Evolutionary conservation across 768 basidiomycete genomes (phyloP), one percentile per base, ranked within the genome.

Genomic region (Clathrus columnatus): DNA sequence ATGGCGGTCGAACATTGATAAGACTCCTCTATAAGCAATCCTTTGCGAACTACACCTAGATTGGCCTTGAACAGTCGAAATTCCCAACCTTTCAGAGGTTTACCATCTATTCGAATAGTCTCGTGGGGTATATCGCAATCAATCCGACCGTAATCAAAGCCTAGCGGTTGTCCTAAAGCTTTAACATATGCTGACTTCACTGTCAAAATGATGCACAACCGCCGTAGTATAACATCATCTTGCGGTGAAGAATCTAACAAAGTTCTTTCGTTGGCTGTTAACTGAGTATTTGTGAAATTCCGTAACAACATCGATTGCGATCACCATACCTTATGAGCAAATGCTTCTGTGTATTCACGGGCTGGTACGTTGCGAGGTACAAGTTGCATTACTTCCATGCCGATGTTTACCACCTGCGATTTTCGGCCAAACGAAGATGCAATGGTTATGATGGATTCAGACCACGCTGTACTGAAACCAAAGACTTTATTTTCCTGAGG

Each of bases 141-240:
- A 58, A 92, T 80, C 1, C 88, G 82, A 4, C 83, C 81, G 70
- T 76, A 87, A 70, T 91, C 87, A 66, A 91, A 90, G 0, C 86
- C 87, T n/a, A 81, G 69, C 4, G 85, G 82, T 59, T 90, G 88
- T 1, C 87, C 90, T 57, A 91, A 83, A 0, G 90, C 90, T 61
- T 84, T 83, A 70, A 89, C 83, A 67, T 91, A 91, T 2, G 90
- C 82, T 21, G 84, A 74, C 62, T 91, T 92, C 63, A 91, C 75
- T 1, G 88, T 79, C 29, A 91, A 80, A 48, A 90, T 73, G 65
- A 89, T 85, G 67, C 80, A 86, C 2, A 91, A 72, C 1, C 90
- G 79, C 10, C 87, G 83, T 29, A 91, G 77, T 20, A 82, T 75
- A 54, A 82, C 72, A 24, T 85, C 82, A 59, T 87, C 84, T 1